A percentile compares a stretch with the other conserved stretches of the same genome.
Evolutionary conservation across 441 rosid genomes (phyloP).

Genomic region (Pelargonium fulgidum): DNA sequence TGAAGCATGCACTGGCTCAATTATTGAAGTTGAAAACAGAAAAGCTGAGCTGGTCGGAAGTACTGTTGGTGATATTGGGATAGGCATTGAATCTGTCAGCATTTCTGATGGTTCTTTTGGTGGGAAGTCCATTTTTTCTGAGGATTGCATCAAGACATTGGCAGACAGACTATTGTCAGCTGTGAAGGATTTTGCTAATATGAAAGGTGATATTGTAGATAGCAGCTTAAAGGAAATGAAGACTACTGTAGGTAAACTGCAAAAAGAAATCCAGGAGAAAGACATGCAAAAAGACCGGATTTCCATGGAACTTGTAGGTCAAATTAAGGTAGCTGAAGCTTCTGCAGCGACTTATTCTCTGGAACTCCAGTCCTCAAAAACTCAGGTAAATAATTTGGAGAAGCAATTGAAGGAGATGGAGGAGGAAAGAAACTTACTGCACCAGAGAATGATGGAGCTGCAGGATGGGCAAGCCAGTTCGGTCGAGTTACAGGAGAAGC

Average conservation of each 20-base stretch:
- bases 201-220: conserved; percentile 48
- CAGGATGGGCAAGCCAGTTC: conserved; percentile 51
- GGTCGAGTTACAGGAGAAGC: conserved; percentile 49
- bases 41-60: conserved; percentile 44
- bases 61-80: conserved; percentile 26
- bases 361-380: conserved; percentile 67
- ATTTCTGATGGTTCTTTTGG: conserved; percentile 23
- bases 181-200: conserved; percentile 43
- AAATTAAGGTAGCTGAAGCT: conserved; percentile 93
- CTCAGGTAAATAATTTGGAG: conserved; percentile 52
- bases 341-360: conserved; percentile 47
- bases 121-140: conserved; percentile 37
- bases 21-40: conserved; percentile 64
- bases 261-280: conserved; percentile 90
- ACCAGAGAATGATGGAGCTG: conserved; percentile 51
- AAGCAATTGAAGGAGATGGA: conserved; percentile 40
- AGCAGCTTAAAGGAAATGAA: conserved; percentile 68
- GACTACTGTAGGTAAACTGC: conserved; percentile 59
- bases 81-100: conserved; percentile 28
- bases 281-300: conserved; percentile 76
- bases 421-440: conserved; percentile 50
- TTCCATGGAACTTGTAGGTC: conserved; percentile 81
- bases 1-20: conserved; percentile 57
- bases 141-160: conserved; percentile 50
- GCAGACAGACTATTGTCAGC: conserved; percentile 50